Conservation (phyloP, 2,329 filamentous ascomycete species). For the Curvularia sp. region DNA sequence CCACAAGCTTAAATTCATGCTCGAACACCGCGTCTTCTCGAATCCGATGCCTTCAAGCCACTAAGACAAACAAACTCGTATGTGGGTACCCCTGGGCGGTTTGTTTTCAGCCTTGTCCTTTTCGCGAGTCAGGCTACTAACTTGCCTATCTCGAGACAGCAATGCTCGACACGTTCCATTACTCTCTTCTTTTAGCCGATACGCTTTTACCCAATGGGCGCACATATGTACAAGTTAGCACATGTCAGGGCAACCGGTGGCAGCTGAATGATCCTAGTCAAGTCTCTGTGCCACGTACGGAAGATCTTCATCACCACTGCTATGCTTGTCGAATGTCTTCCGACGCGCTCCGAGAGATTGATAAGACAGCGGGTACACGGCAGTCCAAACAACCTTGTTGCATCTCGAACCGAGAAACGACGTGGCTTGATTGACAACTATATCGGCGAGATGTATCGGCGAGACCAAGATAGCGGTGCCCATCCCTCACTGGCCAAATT, state of each 20-base stretch:
- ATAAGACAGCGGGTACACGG: background rate
- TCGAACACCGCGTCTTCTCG: slow-evolving; percentile 6
- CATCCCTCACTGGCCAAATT: background rate
- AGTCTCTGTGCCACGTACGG: slow-evolving; percentile 7
- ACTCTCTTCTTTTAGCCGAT: background rate
- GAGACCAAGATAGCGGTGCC: background rate
- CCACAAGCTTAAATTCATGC: slow-evolving; percentile 1
- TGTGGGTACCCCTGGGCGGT: background rate
- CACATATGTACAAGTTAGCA: background rate
- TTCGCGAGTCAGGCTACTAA: slow-evolving; percentile 5
- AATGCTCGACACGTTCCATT: background rate
- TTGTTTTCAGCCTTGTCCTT: slow-evolving; percentile 4
- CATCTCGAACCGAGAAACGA: background rate
- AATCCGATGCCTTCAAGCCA: background rate
- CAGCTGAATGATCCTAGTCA: background rate
- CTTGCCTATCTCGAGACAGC: background rate
- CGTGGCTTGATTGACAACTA: background rate
- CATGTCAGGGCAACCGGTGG: background rate
- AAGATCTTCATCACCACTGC: slow-evolving; percentile 1
- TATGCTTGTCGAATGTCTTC: slow-evolving; percentile 7
- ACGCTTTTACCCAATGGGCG: background rate
- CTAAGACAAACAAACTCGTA: background rate
- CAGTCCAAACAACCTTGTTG: background rate
- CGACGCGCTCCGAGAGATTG: background rate
- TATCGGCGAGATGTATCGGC: background rate